phyloP scores from a whole-genome alignment of 176 grass and related monocot genomes.

The Phyllostachys edulis region DNA sequence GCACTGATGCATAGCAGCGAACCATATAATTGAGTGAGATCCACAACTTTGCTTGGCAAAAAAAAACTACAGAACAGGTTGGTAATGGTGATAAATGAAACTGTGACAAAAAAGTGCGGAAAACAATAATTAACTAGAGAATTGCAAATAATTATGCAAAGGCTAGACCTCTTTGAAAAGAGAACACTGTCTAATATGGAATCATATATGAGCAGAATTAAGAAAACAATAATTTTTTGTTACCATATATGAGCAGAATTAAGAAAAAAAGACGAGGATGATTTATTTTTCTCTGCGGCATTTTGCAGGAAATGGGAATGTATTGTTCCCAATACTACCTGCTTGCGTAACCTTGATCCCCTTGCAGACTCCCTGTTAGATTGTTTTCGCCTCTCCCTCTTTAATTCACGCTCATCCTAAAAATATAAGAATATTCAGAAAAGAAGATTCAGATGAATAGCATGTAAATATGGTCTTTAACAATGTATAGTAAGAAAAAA shows the following conservation, averaged over 20 bases:
- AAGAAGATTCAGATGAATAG: neutral
- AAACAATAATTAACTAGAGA: neutral
- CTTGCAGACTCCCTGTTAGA: slow-evolving; percentile 93
- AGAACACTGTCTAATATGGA: no score
- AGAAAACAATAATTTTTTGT: no score
- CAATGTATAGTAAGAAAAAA: slow-evolving; percentile 8
- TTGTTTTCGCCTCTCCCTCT: slow-evolving; percentile 91
- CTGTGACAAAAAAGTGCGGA: neutral
- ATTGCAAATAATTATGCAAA: neutral
- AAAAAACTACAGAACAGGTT: neutral
- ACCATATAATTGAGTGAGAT: neutral
- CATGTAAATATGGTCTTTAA: neutral
- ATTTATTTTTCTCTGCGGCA: neutral
- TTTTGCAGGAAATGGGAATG: slow-evolving; percentile 15
- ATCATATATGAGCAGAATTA: no score
- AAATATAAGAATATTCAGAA: no score
- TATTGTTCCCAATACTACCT: slow-evolving; percentile 49
- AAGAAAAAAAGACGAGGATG: neutral
- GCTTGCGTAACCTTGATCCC: slow-evolving; percentile 90
- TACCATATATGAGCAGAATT: neutral
- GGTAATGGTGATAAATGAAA: no score
- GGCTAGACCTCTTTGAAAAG: neutral
- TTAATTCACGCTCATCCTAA: slow-evolving; percentile 82
- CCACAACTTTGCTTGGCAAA: neutral
- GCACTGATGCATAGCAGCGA: neutral